Percentiles rank a stretch among this genome's conserved stretches.
Conservation (phyloP, 768 basidiomycete species). For the Mycena belliarum region DNA sequence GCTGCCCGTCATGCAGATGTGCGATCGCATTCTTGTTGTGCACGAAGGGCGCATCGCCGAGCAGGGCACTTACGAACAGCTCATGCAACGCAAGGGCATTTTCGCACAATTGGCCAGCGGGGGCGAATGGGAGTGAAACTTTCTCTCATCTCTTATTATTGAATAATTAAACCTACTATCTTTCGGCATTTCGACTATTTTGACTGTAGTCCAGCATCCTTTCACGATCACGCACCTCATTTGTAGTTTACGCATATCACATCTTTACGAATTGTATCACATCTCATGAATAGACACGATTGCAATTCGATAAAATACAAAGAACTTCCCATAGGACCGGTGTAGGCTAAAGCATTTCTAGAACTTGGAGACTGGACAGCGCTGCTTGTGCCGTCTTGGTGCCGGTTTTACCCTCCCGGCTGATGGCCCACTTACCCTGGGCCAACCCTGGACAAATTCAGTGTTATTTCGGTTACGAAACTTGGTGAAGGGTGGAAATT, state of each 20-base stretch:
- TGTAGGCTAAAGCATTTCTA: too few species aligned
- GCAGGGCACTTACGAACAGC: constrained; percentile 58
- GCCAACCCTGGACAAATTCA: too few species aligned
- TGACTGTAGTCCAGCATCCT: constrained; percentile 9
- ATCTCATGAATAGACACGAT: constrained; percentile 23
- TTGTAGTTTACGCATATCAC: constrained; percentile 23
- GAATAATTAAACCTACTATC: constrained; percentile 19
- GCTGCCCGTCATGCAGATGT: constrained; percentile 72
- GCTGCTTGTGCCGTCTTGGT: too few species aligned
- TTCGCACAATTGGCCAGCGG: constrained; percentile 65
- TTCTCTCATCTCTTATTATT: constrained; percentile 11
- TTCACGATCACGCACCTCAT: constrained; percentile 23
- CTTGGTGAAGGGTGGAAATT: too few species aligned
- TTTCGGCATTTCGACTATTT: constrained; percentile 16
- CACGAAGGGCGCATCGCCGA: constrained; percentile 64
- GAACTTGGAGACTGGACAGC: too few species aligned
- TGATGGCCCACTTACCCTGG: too few species aligned
- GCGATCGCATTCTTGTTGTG: constrained; percentile 72
- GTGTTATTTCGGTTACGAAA: too few species aligned
- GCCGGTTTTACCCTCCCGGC: too few species aligned
- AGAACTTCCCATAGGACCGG: too few species aligned
- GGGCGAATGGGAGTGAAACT: constrained; percentile 52
- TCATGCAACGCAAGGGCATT: constrained; percentile 54
- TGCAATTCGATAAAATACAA: constrained; percentile 13
- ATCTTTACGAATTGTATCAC: constrained; percentile 20